Evolutionary conservation across 176 grass and related monocot species (phyloP).

Genomic region (Panicum miliaceum): DNA sequence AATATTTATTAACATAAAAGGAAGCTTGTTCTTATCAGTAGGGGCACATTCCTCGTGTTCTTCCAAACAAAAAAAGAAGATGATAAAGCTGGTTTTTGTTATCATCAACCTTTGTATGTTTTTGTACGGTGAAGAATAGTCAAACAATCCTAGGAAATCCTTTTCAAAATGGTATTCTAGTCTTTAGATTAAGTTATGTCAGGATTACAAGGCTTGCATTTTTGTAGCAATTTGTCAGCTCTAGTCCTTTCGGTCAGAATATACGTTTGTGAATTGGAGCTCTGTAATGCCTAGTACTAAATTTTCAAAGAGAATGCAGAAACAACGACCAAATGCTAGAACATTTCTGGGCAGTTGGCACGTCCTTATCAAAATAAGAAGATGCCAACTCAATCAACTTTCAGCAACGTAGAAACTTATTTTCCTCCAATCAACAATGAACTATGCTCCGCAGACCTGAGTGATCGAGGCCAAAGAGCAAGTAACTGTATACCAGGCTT

Average conservation of each 20-base stretch:
- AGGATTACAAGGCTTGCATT: background rate
- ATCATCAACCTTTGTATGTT: background rate
- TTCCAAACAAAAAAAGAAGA: too few relatives aligned
- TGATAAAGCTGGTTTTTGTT: background rate
- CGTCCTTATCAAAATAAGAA: background rate
- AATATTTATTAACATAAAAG: too few relatives aligned
- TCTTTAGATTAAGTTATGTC: background rate
- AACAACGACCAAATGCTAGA: background rate
- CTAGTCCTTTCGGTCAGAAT: background rate
- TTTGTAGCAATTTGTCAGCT: too few relatives aligned
- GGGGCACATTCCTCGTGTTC: too few relatives aligned
- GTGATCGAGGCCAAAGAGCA: background rate
- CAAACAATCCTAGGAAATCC: background rate
- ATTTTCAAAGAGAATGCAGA: background rate
- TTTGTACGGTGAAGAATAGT: background rate
- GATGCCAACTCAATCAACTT: background rate
- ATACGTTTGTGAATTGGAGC: background rate
- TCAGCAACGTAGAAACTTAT: background rate
- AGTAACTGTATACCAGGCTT: background rate
- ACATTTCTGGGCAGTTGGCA: background rate
- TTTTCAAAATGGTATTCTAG: background rate
- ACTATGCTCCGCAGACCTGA: background rate
- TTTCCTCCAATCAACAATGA: background rate
- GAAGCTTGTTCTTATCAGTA: too few relatives aligned
- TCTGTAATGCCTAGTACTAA: too few relatives aligned